Evolutionary conservation across 2,329 filamentous ascomycete species (phyloP).

Genomic region (Fonsecaea nubica): DNA sequence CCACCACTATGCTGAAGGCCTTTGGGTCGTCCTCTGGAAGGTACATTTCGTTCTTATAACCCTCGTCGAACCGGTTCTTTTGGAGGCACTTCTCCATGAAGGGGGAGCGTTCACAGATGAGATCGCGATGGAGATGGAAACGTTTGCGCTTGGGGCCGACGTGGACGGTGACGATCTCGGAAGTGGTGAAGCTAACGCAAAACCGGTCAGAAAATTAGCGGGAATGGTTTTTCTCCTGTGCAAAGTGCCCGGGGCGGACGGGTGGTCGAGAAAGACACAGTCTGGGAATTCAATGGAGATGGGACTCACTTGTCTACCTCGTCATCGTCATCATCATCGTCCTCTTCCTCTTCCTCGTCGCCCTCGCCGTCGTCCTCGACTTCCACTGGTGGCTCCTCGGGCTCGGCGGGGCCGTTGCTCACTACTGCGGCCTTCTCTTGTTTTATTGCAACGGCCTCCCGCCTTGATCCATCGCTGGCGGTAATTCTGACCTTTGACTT

Average conservation of each 20-base stretch:
- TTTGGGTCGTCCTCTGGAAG: constrained; percentile 60
- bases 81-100: constrained; percentile 60
- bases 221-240: neutral
- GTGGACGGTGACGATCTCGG: constrained; percentile 53
- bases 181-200: constrained; percentile 32
- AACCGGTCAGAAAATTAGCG: neutral
- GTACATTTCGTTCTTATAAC: constrained; percentile 55
- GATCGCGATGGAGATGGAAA: constrained; percentile 36
- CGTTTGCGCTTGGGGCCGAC: constrained; percentile 52
- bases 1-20: constrained; percentile 60
- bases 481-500: constrained; percentile 5
- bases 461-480: neutral
- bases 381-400: neutral
- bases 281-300: neutral
- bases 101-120: constrained; percentile 54
- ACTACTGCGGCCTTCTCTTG: constrained; percentile 9
- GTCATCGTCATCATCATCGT: constrained; percentile 33
- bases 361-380: constrained; percentile 2
- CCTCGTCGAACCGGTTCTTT: constrained; percentile 55
- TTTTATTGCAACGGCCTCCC: neutral
- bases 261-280: neutral
- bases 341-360: constrained; percentile 23
- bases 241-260: neutral
- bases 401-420: neutral
- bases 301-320: constrained; percentile 36